These are phyloP conservation scores for Dactylellina sp. DNA, from an alignment of 2,329 filamentous ascomycete species.

Conservation along the genomic window DNA sequence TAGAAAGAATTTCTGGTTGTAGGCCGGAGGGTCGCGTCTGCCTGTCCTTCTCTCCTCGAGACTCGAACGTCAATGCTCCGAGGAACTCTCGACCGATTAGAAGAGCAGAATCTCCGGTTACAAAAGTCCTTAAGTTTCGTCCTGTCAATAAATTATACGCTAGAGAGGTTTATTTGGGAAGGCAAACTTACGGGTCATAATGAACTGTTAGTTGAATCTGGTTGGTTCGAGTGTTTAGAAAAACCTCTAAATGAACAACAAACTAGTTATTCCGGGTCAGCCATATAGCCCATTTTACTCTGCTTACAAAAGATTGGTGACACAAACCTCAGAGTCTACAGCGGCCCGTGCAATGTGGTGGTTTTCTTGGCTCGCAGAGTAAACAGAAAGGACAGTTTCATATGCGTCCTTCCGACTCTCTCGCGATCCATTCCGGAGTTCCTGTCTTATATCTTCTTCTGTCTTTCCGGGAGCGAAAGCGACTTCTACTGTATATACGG, in stretches of 20 bases:
- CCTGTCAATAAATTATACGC: not conserved
- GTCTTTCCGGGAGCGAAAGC: constrained; percentile 44
- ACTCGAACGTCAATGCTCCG: constrained; percentile 28
- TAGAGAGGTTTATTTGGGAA: not conserved
- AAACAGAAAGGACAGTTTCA: constrained; percentile 64
- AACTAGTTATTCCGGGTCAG: constrained; percentile 10
- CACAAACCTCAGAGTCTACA: constrained; percentile 46
- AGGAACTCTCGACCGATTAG: constrained; percentile 36
- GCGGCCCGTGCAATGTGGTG: constrained; percentile 31
- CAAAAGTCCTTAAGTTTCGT: constrained; percentile 21
- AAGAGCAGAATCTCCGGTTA: constrained; percentile 39
- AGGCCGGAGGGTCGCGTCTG: constrained; percentile 22
- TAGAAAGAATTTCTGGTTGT: constrained; percentile 39
- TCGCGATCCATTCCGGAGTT: constrained; percentile 65
- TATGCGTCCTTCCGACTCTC: constrained; percentile 71
- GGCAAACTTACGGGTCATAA: constrained; percentile 42
- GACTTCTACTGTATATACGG: constrained; percentile 31
- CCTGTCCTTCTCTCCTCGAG: not conserved
- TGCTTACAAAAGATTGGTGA: not conserved
- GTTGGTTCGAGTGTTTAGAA: constrained; percentile 40
- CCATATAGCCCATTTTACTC: not conserved
- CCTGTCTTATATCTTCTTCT: constrained; percentile 26
- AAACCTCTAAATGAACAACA: constrained; percentile 39
- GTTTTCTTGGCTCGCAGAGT: constrained; percentile 30
- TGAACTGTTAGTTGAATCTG: constrained; percentile 29